phyloP scores from a whole-genome alignment of 768 basidiomycete genomes.

The Stropharia rugosoannulata region DNA sequence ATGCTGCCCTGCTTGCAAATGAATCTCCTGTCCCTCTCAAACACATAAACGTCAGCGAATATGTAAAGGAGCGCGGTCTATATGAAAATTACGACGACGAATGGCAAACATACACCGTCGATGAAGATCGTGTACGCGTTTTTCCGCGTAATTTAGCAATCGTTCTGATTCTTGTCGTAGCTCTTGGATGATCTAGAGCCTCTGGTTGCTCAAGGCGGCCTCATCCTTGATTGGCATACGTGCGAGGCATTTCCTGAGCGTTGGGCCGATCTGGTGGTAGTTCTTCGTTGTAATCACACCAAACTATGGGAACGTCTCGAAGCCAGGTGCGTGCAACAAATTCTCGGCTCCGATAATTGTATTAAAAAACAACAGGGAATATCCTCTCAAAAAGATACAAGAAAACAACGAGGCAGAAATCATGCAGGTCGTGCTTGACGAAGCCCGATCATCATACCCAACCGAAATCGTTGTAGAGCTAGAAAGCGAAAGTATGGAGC shows the following conservation, averaged over 20 bases:
- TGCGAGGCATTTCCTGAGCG: constrained; percentile 94
- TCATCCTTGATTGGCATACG: constrained; percentile 94
- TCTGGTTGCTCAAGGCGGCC: constrained; percentile 62
- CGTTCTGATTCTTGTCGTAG: constrained; percentile 36
- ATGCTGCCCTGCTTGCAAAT: constrained; percentile 78
- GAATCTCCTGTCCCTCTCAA: constrained; percentile 68
- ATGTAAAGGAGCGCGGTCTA: constrained; percentile 79
- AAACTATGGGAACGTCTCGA: constrained; percentile 89
- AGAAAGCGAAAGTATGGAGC: constrained; percentile 69
- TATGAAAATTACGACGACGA: constrained; percentile 89
- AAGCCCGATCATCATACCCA: constrained; percentile 85
- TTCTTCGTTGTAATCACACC: constrained; percentile 86
- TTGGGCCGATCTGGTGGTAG: constrained; percentile 95
- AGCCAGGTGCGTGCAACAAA: constrained; percentile 58
- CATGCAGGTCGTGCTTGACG: constrained; percentile 88
- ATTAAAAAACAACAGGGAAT: constrained; percentile 52
- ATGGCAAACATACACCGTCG: constrained; percentile 92
- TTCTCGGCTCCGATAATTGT: constrained; percentile 1
- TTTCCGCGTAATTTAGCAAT: neutral
- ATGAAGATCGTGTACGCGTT: constrained; percentile 87
- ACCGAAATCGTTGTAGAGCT: constrained; percentile 87
- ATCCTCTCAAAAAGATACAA: constrained; percentile 90
- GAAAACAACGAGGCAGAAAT: constrained; percentile 99
- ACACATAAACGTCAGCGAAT: constrained; percentile 90
- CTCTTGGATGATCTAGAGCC: constrained; percentile 87